Base-by-base conservation (phyloP, 768 basidiomycete species). In the Lentinula boryana region DNA sequence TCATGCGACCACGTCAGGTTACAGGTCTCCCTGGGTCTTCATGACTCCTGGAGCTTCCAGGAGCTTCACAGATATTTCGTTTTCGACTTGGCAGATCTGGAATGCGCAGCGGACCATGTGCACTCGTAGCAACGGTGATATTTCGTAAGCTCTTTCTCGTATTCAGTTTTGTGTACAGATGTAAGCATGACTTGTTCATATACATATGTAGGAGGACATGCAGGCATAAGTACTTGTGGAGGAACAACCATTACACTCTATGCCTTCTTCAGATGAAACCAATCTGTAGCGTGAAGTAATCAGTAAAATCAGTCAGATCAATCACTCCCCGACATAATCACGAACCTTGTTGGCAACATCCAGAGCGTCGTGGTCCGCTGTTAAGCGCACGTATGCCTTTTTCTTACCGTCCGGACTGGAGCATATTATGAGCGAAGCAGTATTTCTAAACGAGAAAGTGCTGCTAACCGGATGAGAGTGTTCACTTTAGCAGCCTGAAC, bases 341-440 rank as follows among this genome's bases (percentile, higher is more conserved):
- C 76, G 55, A 58, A 94, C 92, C 88, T 94, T 95, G 88, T 98
- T 98, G 63, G 95, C 95, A 60, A 97, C 93, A 72, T 98, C 95
- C 69, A 98, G 75, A 40, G 95, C 95, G 69, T 98, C 95, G 74
- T 95, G 90, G 79, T 97, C 95, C n/a, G 94, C 75, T 21, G 94
- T 91, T 72, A 98, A 79, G 54, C 95, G 87, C 49, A 98, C 95
- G 73, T 97, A 99, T 46, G 97, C 97, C 88, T 98, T 98, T 84
- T 99, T 99, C 87, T 89, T 93, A 56, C 96, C 96, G 70, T 98
- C 97, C 57, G 96, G 97, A 74, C 92, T 95, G 60, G 18, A n/a
- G 41, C 10, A 1, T 36, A 65, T 44, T 64, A 44, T 57, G 4
- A 48, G 3, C 31, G 57, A 50, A 9, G 15, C 33, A 54, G 21